phyloP scores from a whole-genome alignment of 1,284 basidiomycete genomes.

The Ganoderma resinaceum region DNA sequence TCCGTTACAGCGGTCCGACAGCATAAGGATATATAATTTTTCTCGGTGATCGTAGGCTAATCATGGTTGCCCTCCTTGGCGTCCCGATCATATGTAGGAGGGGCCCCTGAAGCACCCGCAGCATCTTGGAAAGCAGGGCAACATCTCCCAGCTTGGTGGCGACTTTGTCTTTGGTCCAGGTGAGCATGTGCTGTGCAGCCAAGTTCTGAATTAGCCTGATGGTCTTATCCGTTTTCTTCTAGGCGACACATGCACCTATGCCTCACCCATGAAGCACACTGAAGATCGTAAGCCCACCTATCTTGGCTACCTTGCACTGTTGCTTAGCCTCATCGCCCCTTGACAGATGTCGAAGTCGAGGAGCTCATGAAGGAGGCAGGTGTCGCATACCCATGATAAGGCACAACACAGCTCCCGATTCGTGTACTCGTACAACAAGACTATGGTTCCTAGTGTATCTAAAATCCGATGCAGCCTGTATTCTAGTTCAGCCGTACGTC shows the following conservation, averaged over 20 bases:
- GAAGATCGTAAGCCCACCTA: slow-evolving; percentile 59
- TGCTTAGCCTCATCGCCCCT: not conserved
- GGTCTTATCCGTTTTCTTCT: not conserved
- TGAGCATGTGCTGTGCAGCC: slow-evolving; percentile 29
- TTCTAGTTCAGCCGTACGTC: slow-evolving; percentile 47
- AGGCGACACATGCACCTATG: slow-evolving; percentile 52
- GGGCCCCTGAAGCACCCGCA: slow-evolving; percentile 53
- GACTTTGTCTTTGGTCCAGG: slow-evolving; percentile 69
- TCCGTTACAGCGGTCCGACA: not conserved
- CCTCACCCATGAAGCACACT: slow-evolving; percentile 64
- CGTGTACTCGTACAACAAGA: not conserved
- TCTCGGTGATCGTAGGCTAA: not conserved
- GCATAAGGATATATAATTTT: not conserved
- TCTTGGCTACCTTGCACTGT: not conserved
- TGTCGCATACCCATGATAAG: slow-evolving; percentile 34
- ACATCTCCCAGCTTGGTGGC: slow-evolving; percentile 64
- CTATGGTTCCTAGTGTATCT: not conserved
- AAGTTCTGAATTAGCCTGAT: not conserved
- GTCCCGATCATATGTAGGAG: slow-evolving; percentile 38
- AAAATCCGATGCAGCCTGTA: not conserved
- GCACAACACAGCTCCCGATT: not conserved
- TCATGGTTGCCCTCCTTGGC: not conserved
- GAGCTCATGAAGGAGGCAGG: slow-evolving; percentile 48
- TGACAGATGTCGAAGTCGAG: slow-evolving; percentile 50
- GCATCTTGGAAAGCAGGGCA: slow-evolving; percentile 64